phyloP scores from a whole-genome alignment of 2,329 filamentous ascomycete species.

The Lasiodiplodia gonubiensis region DNA sequence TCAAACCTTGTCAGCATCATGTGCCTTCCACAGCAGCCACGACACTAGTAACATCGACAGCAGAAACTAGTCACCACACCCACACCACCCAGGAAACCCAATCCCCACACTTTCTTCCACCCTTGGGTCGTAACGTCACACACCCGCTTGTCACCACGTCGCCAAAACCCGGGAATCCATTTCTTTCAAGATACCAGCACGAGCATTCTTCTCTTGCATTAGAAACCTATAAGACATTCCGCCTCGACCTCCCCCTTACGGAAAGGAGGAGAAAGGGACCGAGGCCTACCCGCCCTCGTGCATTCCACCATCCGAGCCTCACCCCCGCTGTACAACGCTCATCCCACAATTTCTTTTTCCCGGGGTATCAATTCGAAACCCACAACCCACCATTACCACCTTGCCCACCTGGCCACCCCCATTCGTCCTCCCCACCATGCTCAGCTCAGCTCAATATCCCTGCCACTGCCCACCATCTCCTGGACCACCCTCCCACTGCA shows the following conservation, averaged over 20 bases:
- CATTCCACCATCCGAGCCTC: background rate
- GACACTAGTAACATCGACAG: background rate
- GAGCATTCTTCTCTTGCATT: background rate
- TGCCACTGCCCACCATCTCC: conserved; percentile 18
- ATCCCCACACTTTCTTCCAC: background rate
- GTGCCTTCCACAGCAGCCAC: background rate
- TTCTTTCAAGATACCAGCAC: background rate
- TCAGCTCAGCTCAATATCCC: conserved; percentile 15
- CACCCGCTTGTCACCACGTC: background rate
- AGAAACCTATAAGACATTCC: background rate
- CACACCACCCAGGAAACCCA: background rate
- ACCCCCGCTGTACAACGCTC: too few species aligned
- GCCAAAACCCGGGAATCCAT: background rate
- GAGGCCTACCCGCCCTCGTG: background rate
- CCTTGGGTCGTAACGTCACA: conserved; percentile 12
- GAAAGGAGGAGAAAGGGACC: background rate
- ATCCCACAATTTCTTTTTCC: background rate
- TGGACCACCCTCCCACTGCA: conserved; percentile 14
- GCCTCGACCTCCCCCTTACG: background rate
- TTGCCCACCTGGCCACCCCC: too few species aligned
- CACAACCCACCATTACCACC: background rate
- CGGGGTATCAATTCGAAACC: background rate
- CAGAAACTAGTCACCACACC: background rate
- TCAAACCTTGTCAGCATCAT: background rate
- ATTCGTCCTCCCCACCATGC: background rate